These are phyloP conservation scores for Pichia sp. DNA, from an alignment of 1,139 yeast genomes.

Conservation along the genomic window DNA sequence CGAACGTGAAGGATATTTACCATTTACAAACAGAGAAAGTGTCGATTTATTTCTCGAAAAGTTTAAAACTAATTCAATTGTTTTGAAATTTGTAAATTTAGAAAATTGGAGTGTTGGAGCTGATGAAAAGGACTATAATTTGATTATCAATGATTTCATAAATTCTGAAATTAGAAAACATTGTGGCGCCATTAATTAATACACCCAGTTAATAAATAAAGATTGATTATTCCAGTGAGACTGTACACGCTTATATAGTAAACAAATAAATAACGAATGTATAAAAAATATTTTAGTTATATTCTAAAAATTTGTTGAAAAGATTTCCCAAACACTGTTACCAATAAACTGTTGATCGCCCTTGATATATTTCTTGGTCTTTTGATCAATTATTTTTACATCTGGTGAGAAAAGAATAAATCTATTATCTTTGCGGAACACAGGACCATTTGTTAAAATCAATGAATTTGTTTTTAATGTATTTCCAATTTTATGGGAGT, in stretches of 20 bases:
- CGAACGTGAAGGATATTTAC: slow-evolving; percentile 13
- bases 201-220: too few relatives aligned
- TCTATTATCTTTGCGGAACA: slow-evolving; percentile 20
- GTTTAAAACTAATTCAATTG: slow-evolving; percentile 3
- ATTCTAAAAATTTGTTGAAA: slow-evolving; percentile 15
- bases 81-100: slow-evolving; percentile 9
- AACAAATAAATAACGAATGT: too few relatives aligned
- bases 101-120: background rate
- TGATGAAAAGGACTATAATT: background rate
- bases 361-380: slow-evolving; percentile 6
- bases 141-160: slow-evolving; percentile 7
- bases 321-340: slow-evolving; percentile 21
- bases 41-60: slow-evolving; percentile 9
- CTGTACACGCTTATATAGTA: too few relatives aligned
- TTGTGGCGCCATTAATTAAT: too few relatives aligned
- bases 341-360: slow-evolving; percentile 16
- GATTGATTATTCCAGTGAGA: too few relatives aligned
- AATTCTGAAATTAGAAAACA: slow-evolving; percentile 2
- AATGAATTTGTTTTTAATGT: background rate
- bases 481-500: too few relatives aligned
- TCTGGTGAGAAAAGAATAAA: slow-evolving; percentile 25
- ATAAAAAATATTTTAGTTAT: too few relatives aligned
- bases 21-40: slow-evolving; percentile 10
- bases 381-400: slow-evolving; percentile 12
- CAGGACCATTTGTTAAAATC: slow-evolving; percentile 11